Base-by-base conservation (phyloP, 495 filamentous ascomycete genomes). In the Thozetella sp. region DNA sequence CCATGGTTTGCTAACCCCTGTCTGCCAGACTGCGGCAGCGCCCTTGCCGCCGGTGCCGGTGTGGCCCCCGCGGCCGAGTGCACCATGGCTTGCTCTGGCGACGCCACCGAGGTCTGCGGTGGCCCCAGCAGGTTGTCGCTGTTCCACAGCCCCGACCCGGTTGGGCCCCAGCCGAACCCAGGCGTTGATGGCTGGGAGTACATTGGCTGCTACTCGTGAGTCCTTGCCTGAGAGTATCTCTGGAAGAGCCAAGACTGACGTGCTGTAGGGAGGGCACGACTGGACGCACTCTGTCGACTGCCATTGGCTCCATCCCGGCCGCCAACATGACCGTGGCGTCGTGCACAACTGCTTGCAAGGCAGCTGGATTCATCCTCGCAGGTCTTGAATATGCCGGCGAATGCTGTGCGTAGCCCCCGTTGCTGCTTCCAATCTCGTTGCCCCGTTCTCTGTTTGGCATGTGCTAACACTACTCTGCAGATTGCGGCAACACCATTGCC, bases 361-460 rank as follows among this genome's bases (percentile, higher is more conserved):
- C 64, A 30, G 61, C 65, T 25, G 73, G 73, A 58, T 86, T 74
- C 67, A 77, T 56, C 61, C 83, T 83, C 60, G 82, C 82, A 56
- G 89, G 89, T 54, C 76, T 86, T 4, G 83, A 91, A 63, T 89
- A 85, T 61, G 81, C 77, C 26, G 82, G 79, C 27, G 85, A 93
- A 69, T 89, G 87, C 72, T 89, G 70, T 72, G 63, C 57, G 72
- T 67, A 22, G 22, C 2, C 24, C 22, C 27, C 17, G 46, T 27
- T 15, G 24, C 45, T 20, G 13, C n/a, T n/a, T n/a, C 11, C 3
- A 22, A 15, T 25, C 9, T 2, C 22, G 54, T 37, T 17, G 11
- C 43, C 43, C n/a, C 43, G 12, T 48, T 20, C n/a, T n/a, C 43
- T 10, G 3, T 48, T 11, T 48, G 46, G 50, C 52, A 51, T 45